Conservation (phyloP, 1,284 basidiomycete species). For the Marasmius sp. region DNA sequence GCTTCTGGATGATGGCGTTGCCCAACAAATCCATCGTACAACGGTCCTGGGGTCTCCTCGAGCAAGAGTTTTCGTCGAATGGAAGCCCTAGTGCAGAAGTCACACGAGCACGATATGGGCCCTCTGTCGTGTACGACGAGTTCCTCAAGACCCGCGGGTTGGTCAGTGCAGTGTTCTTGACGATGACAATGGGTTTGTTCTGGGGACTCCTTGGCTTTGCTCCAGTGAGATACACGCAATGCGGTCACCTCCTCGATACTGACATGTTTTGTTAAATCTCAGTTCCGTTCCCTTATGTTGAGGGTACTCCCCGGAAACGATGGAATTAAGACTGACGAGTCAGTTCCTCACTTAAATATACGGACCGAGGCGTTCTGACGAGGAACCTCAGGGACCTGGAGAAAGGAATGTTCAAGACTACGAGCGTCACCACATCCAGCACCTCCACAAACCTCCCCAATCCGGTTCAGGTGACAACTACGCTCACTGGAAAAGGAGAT, state of each 20-base stretch:
- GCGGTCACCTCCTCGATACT: neutral
- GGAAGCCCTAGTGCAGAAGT: conserved; percentile 11
- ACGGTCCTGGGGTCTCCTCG: conserved; percentile 75
- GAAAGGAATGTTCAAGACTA: conserved; percentile 55
- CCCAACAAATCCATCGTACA: conserved; percentile 72
- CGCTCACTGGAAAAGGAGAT: conserved; percentile 68
- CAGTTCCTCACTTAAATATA: conserved; percentile 4
- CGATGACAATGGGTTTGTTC: conserved; percentile 36
- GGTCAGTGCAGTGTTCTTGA: conserved; percentile 43
- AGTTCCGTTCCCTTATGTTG: conserved; percentile 58
- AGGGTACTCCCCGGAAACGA: conserved; percentile 54
- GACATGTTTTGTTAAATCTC: neutral
- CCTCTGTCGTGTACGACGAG: conserved; percentile 75
- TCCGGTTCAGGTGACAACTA: conserved; percentile 58
- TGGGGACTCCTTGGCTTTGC: conserved; percentile 34
- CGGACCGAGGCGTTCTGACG: conserved; percentile 3
- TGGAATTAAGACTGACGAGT: conserved; percentile 64
- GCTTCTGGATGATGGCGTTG: conserved; percentile 61
- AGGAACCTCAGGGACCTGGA: conserved; percentile 46
- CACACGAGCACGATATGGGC: conserved; percentile 49
- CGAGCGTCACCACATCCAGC: conserved; percentile 53
- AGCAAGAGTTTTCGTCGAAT: conserved; percentile 31
- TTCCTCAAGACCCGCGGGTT: conserved; percentile 48
- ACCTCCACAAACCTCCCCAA: conserved; percentile 27
- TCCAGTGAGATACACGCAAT: conserved; percentile 34